These are phyloP conservation scores for Lactarius vividus DNA, from an alignment of 768 basidiomycete genomes.

Conservation along the genomic window DNA sequence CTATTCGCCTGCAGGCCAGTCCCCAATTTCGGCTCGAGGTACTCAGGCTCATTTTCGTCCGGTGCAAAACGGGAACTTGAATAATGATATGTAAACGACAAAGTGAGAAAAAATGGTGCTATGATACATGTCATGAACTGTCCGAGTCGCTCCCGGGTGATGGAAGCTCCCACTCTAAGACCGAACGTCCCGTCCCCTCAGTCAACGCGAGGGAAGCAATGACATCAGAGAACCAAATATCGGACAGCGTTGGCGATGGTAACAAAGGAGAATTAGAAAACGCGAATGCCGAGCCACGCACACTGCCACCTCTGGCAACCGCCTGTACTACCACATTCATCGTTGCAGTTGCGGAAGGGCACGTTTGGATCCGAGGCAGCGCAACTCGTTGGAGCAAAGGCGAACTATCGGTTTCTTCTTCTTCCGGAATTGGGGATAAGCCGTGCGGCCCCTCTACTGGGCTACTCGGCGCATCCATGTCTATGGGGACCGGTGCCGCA, in stretches of 20 bases:
- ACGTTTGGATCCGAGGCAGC: constrained; percentile 14
- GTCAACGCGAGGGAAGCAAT: constrained; percentile 13
- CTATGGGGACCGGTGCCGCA: background rate
- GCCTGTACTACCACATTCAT: background rate
- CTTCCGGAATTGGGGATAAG: constrained; percentile 16
- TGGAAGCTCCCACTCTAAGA: constrained; percentile 25
- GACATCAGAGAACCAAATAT: constrained; percentile 24
- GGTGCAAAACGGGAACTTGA: background rate
- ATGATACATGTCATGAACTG: constrained; percentile 3
- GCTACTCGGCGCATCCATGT: background rate
- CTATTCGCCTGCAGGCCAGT: background rate
- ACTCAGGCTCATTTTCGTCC: background rate
- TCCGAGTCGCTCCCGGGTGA: constrained; percentile 19
- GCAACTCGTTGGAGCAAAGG: constrained; percentile 1
- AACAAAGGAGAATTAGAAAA: constrained; percentile 13
- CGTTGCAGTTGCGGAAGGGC: background rate
- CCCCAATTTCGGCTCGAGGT: background rate
- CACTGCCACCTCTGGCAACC: background rate
- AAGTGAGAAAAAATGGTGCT: background rate
- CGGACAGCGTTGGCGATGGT: constrained; percentile 23
- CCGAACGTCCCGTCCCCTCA: constrained; percentile 5
- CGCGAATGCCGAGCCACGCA: background rate
- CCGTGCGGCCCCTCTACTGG: background rate
- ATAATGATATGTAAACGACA: constrained; percentile 23
- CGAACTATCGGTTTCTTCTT: constrained; percentile 9